Evolutionary conservation across 306 rosid species (phyloP).

Genomic region (Cicer cuneatum): DNA sequence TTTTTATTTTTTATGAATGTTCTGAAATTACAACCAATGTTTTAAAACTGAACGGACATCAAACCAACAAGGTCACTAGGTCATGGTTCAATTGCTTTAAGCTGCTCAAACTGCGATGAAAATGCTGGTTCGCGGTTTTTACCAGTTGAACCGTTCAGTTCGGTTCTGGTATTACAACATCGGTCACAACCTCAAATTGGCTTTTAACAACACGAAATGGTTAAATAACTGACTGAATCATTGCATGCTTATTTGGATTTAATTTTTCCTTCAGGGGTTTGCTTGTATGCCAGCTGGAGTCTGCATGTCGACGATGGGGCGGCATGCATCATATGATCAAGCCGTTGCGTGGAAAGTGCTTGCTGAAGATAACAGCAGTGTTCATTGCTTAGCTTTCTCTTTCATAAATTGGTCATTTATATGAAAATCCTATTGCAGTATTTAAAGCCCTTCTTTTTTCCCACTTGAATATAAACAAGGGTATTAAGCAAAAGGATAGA

Average conservation of each 20-base stretch:
- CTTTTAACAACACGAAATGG: not conserved
- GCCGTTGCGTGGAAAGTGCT: slow-evolving; percentile 93
- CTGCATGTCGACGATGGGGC: slow-evolving; percentile 95
- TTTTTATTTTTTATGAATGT: no score
- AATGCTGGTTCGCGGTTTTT: no score
- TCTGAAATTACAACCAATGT: no score
- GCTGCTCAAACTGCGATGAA: no score
- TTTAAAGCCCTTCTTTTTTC: slow-evolving; percentile 44
- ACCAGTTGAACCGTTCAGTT: no score
- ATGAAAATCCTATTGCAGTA: slow-evolving; percentile 54
- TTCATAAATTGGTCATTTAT: slow-evolving; percentile 97
- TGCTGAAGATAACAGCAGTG: slow-evolving; percentile 62
- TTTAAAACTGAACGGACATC: no score
- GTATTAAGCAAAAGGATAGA: slow-evolving; percentile 25
- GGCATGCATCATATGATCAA: slow-evolving; percentile 92
- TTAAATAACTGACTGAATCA: not conserved
- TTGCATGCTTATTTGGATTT: not conserved
- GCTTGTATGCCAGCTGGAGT: slow-evolving; percentile 85
- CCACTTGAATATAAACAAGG: slow-evolving; percentile 43
- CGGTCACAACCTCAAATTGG: not conserved
- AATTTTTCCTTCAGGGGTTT: slow-evolving; percentile 60
- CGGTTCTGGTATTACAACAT: no score
- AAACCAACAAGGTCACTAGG: no score
- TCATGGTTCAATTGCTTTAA: no score
- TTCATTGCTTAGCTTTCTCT: slow-evolving; percentile 90